Evolutionary conservation across 140 eudicot species (phyloP).

Genomic region (Ambrosia hybrid): DNA sequence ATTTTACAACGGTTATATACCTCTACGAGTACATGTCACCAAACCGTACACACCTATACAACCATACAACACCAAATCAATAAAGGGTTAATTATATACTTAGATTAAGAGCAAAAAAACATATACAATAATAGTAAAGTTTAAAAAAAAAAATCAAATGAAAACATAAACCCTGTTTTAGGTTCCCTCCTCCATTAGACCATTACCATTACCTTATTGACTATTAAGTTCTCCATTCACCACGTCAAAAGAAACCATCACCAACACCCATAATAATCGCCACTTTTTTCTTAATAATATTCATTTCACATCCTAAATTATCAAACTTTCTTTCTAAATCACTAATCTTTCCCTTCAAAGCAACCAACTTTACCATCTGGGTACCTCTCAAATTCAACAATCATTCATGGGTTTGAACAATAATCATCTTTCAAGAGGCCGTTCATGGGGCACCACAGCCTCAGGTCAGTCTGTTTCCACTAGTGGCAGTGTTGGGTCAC

Average conservation of each 20-base stretch:
- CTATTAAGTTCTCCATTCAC: not conserved
- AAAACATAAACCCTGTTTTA: slow-evolving; percentile 6
- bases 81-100: no score
- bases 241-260: not conserved
- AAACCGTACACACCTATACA: no score
- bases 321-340: not conserved
- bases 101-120: no score
- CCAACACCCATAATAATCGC: slow-evolving; percentile 15
- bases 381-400: not conserved
- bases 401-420: slow-evolving; percentile 13
- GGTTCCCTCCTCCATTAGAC: not conserved
- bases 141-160: no score
- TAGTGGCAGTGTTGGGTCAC: slow-evolving; percentile 86
- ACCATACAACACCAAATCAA: no score
- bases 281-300: not conserved
- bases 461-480: slow-evolving; percentile 91
- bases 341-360: not conserved
- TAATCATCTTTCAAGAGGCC: slow-evolving; percentile 31
- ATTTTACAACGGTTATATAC: no score
- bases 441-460: slow-evolving; percentile 78
- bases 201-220: not conserved
- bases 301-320: not conserved
- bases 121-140: no score
- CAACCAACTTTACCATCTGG: not conserved
- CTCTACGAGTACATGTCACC: no score